phyloP scores from a whole-genome alignment of 2,329 filamentous ascomycete species.

The Triangularia setosa region DNA sequence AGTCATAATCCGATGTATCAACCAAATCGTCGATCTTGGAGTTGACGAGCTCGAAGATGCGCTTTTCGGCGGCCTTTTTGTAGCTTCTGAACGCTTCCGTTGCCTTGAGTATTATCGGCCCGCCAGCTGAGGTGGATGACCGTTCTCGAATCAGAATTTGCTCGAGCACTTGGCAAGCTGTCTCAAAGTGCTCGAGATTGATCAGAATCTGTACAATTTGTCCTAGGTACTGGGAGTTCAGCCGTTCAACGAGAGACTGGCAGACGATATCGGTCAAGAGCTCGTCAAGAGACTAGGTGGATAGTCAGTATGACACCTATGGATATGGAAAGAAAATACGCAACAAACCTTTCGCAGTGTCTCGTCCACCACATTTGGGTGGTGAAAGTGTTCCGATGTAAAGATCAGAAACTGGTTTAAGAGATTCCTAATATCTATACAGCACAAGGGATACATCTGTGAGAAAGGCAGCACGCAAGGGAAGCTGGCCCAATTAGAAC shows the following conservation, averaged over 20 bases:
- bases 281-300: constrained; percentile 74
- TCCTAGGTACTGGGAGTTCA: constrained; percentile 89
- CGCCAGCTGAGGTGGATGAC: constrained; percentile 75
- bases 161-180: constrained; percentile 85
- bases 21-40: constrained; percentile 98
- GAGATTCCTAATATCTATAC: constrained; percentile 97
- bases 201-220: constrained; percentile 99
- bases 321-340: neutral
- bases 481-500: constrained; percentile 53
- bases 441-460: constrained; percentile 98
- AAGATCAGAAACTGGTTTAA: constrained; percentile 98
- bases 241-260: constrained; percentile 78
- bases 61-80: constrained; percentile 94
- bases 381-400: constrained; percentile 91
- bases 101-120: constrained; percentile 73
- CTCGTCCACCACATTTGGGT: constrained; percentile 84
- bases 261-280: constrained; percentile 92
- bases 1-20: constrained; percentile 96
- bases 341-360: constrained; percentile 71
- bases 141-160: constrained; percentile 78
- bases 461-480: constrained; percentile 96
- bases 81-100: constrained; percentile 83
- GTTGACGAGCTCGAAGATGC: constrained; percentile 97
- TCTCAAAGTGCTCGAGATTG: constrained; percentile 95
- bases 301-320: constrained; percentile 1